Conservation (phyloP, 2,329 filamentous ascomycete genomes). For the Claviceps fusiformis region DNA sequence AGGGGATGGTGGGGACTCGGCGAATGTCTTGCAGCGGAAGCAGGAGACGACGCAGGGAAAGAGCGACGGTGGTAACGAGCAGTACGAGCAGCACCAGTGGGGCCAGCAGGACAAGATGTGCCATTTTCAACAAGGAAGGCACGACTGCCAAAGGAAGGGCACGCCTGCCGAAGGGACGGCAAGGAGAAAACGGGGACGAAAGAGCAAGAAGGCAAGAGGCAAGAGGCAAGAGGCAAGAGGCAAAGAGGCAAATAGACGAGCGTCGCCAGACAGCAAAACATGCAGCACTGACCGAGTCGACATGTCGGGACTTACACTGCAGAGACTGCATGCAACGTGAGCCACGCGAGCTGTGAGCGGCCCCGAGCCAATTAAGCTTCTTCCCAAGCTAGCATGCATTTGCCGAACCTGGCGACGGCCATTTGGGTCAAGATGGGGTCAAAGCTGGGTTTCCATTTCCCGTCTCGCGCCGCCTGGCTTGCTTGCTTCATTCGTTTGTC, state of each 20-base stretch:
- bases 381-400: neutral
- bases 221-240: neutral
- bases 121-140: neutral
- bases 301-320: neutral
- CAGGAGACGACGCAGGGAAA: constrained; percentile 7
- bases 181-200: neutral
- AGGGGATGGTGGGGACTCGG: constrained; percentile 28
- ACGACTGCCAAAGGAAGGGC: neutral
- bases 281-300: neutral
- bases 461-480: neutral
- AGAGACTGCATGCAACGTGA: neutral
- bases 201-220: neutral
- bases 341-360: neutral
- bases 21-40: constrained; percentile 15
- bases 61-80: neutral
- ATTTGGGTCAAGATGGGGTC: too few species aligned
- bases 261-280: neutral
- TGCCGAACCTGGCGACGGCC: too few species aligned
- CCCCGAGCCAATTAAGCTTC: neutral
- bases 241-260: neutral
- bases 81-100: neutral
- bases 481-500: neutral
- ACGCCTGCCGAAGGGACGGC: neutral
- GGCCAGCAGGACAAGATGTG: neutral
- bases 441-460: neutral